Evolutionary conservation across 257 asterid genomes (phyloP), one percentile per base, ranked within the genome.

Genomic region (Solanum etuberosum): DNA sequence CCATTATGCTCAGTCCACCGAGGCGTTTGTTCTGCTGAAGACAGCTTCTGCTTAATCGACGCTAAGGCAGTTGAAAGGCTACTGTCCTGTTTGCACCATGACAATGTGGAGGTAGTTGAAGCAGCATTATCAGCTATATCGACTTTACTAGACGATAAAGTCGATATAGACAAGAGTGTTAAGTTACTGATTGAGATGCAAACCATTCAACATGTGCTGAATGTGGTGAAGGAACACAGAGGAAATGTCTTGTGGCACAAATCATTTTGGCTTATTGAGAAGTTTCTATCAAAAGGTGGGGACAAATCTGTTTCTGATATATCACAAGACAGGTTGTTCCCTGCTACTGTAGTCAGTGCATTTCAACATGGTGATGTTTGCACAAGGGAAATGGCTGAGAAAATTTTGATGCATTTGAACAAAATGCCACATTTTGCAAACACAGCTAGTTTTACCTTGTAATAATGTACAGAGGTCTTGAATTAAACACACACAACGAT

Each of bases 251-350:
- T 95, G 42, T 48, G 90, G 94, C 94, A 93, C 90, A 94, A 91
- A 88, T 92, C 96, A 35, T 92, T 95, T 86, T 95, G 98, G 98
- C 65, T 95, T 90, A 92, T 94, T 6, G 97, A 95, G 89, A 93
- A 90, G 90, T 93, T 95, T 91, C 89, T 95, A 90, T 78, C 87
- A 84, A 92, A 88, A 54, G 96, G 97, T 34, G 96, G 97, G 73
- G 95, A 92, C 54, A 90, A 88, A 35, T 91, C 96, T 54, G 83
- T 65, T 83, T 93, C 94, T 20, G 90, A 86, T 85, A 91, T 95
- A 84, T 93, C 95, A 54, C 92, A 89, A 51, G 98, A 94, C 85
- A 91, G 93, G 86, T 37, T 93, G 89, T 85, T 95, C 32, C 94
- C 95, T 65, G 88, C 95, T 31, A 91, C 95, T 25, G 85, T 95